phyloP scores from a whole-genome alignment of 106 monocot genomes.

The Cymbidium sinense region DNA sequence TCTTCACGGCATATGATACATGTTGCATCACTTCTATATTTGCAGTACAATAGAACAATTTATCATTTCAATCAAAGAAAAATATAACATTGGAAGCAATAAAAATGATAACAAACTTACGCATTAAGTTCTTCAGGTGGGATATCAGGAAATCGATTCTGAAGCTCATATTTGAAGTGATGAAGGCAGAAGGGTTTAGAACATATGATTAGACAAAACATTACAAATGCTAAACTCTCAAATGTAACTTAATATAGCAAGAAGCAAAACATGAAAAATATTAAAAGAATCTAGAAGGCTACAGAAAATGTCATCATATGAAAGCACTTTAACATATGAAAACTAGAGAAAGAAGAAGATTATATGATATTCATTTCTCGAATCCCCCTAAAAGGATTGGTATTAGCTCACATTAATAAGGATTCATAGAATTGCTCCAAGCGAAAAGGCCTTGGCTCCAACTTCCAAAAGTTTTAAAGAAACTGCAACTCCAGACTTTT shows the following conservation, averaged over 20 bases:
- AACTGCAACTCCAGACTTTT: neutral
- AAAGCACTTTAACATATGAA: neutral
- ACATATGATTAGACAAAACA: neutral
- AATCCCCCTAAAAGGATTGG: too few relatives aligned
- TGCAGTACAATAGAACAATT: neutral
- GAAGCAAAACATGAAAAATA: neutral
- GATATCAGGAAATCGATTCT: constrained; percentile 92
- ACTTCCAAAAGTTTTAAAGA: neutral
- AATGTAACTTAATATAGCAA: neutral
- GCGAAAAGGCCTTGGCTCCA: neutral
- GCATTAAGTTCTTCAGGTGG: constrained; percentile 72
- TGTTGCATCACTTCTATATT: constrained; percentile 84
- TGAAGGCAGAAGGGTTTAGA: too few relatives aligned
- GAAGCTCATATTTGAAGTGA: constrained; percentile 97
- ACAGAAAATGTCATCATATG: neutral
- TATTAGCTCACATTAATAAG: too few relatives aligned
- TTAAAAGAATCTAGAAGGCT: neutral
- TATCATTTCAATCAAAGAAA: neutral
- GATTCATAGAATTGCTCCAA: neutral
- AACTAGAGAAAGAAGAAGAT: too few relatives aligned
- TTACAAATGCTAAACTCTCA: neutral
- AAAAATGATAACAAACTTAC: constrained; percentile 35
- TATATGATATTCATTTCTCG: too few relatives aligned
- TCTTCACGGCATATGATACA: constrained; percentile 98
- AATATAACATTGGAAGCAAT: neutral